These are phyloP conservation scores for Podaxis pistillaris DNA, from an alignment of 768 basidiomycete species.

Conservation along the genomic window DNA sequence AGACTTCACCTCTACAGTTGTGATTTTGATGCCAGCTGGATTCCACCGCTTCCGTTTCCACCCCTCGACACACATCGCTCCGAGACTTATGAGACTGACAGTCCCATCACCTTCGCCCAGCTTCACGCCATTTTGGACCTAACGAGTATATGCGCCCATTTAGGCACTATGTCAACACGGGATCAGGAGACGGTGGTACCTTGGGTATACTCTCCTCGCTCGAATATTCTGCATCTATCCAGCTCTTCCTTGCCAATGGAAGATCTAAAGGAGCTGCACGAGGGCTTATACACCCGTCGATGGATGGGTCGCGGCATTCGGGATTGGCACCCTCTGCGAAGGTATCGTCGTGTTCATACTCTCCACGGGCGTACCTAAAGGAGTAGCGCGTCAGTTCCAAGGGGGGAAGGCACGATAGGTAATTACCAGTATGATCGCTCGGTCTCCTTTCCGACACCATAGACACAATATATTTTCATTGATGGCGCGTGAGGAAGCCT, in stretches of 20 bases:
- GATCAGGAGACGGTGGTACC: conserved; percentile 27
- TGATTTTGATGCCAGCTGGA: conserved; percentile 82
- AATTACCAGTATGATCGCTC: conserved; percentile 88
- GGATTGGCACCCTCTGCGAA: conserved; percentile 41
- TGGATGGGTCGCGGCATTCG: conserved; percentile 43
- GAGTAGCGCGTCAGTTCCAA: neutral
- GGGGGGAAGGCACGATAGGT: neutral
- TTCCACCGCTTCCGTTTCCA: conserved; percentile 92
- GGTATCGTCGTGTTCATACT: conserved; percentile 64
- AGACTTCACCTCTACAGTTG: conserved; percentile 78
- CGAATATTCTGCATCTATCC: conserved; percentile 86
- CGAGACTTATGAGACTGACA: conserved; percentile 79
- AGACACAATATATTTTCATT: conserved; percentile 90
- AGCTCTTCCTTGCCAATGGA: conserved; percentile 56
- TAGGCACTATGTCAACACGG: neutral
- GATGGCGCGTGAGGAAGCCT: conserved; percentile 88
- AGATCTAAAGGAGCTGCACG: conserved; percentile 47
- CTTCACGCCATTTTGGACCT: conserved; percentile 83
- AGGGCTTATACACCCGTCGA: conserved; percentile 39
- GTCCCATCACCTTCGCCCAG: conserved; percentile 97
- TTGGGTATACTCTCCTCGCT: conserved; percentile 59
- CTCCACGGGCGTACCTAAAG: conserved; percentile 67
- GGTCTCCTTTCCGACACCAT: conserved; percentile 95
- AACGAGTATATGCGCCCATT: neutral
- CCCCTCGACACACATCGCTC: conserved; percentile 96